Evolutionary conservation across 495 filamentous ascomycete genomes (phyloP).

Genomic region (Neurospora africana): DNA sequence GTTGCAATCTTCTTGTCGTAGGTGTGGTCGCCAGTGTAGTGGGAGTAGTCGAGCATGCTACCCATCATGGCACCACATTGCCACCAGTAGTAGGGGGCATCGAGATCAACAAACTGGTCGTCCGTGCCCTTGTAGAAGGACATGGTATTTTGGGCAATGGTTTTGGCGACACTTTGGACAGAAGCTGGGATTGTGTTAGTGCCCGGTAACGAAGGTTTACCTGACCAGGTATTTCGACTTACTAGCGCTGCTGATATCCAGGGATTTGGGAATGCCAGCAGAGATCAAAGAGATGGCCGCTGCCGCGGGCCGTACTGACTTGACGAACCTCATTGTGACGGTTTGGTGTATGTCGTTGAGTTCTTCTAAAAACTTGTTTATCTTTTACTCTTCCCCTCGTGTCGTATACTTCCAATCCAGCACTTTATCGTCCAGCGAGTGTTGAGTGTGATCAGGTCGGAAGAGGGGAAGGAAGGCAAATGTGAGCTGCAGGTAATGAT

Average conservation of each 20-base stretch:
- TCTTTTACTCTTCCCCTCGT: neutral
- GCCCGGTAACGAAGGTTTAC: neutral
- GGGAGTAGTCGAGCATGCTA: conserved; percentile 72
- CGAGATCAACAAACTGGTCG: conserved; percentile 51
- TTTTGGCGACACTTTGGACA: conserved; percentile 36
- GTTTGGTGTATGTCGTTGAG: neutral
- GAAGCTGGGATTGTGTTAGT: conserved; percentile 30
- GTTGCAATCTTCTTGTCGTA: conserved; percentile 62
- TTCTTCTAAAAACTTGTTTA: neutral
- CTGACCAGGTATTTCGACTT: conserved; percentile 5
- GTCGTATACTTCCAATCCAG: neutral
- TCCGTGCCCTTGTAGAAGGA: conserved; percentile 56
- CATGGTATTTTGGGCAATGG: conserved; percentile 43
- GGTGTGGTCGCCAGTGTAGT: conserved; percentile 61
- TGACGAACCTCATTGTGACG: conserved; percentile 21
- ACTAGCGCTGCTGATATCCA: conserved; percentile 35
- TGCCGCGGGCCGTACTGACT: conserved; percentile 19
- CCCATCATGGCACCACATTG: conserved; percentile 65
- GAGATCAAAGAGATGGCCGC: conserved; percentile 20
- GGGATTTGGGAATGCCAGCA: conserved; percentile 26
- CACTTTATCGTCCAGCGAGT: conserved; percentile 19
- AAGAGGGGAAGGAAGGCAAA: conserved; percentile 4
- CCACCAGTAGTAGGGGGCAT: conserved; percentile 74
- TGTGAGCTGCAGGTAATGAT: neutral
- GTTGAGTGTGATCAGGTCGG: neutral